Evolutionary conservation across 2,329 filamentous ascomycete species (phyloP), one percentile per base, ranked within the genome.

Genomic region (Monosporascus ibericus): DNA sequence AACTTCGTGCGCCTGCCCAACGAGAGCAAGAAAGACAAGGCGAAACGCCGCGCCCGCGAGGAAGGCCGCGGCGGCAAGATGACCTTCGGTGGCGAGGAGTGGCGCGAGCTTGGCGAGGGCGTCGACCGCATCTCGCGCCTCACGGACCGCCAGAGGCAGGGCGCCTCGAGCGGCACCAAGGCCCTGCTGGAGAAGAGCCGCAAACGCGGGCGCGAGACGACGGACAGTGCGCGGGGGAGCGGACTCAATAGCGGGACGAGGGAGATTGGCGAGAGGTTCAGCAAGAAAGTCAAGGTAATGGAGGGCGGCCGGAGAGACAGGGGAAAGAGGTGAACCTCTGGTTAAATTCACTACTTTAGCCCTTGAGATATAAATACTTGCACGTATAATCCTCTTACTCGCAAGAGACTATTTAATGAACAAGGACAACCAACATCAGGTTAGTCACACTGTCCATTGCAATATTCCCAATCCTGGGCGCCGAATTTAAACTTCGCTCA

Each of bases 1-100:
- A 95, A 99, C 73, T 92, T 96, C 65, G 84, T 90, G 17, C 88
- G 94, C 60, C 75, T 99, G 63, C 91, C 92, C 14, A 86, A 85
- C 63, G 82, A 88, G 69, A 88, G 84, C 72, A 97, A 96, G 79
- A 96, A 95, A 74, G 91, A 96, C 5, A 74, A 76, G 53, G 80
- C 83, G 47, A 86, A 88, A 74, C 84, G 81, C 68, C 72, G 70
- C 44, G 78, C 39, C n/a, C 42, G 80, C 66, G 74, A 75, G 30
- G 74, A 75, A 40, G 74, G 74, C 9, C 68, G 74, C 59, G 72
- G 69, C 58, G 67, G 74, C 63, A 72, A 85, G 77, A 70, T 96
- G 88, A 72, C 74, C 62, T 84, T 83, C 72, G 92, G 92, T 56
- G 94, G 94, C 49, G 94, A 97, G 72, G 94, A 97, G 67, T 97